Conservation (phyloP, 352 stramenopile species). For the Globisporangium spinosum region DNA sequence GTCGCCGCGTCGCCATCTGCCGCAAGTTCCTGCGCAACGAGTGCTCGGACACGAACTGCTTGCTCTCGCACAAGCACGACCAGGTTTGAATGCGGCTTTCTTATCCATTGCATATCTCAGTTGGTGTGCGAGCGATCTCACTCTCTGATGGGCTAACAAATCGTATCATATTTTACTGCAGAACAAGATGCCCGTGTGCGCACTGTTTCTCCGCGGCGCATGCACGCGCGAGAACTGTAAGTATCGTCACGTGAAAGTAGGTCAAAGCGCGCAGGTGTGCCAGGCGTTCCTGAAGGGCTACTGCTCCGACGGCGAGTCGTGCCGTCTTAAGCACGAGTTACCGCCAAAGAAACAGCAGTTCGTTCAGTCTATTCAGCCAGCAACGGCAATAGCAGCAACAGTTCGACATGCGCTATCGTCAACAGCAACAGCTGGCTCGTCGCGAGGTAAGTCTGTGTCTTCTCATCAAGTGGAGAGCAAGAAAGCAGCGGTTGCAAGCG, state of each 20-base stretch:
- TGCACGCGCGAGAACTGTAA: slow-evolving; percentile 74
- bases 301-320: slow-evolving; percentile 50
- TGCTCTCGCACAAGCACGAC: slow-evolving; percentile 70
- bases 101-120: not conserved
- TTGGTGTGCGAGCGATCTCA: slow-evolving; percentile 1
- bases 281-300: slow-evolving; percentile 65
- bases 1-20: slow-evolving; percentile 75
- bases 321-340: slow-evolving; percentile 60
- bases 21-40: slow-evolving; percentile 69
- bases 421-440: slow-evolving; percentile 11
- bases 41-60: slow-evolving; percentile 54
- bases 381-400: not conserved
- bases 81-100: slow-evolving; percentile 40
- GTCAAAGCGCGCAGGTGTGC: slow-evolving; percentile 52
- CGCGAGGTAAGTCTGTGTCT: slow-evolving; percentile 37
- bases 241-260: slow-evolving; percentile 84
- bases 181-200: slow-evolving; percentile 84
- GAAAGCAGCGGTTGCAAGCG: not conserved
- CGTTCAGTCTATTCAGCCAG: not conserved
- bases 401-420: not conserved
- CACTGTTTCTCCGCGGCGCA: slow-evolving; percentile 66
- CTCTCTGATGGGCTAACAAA: slow-evolving; percentile 1
- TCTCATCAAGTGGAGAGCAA: not conserved
- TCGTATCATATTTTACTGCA: slow-evolving; percentile 14
- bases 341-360: slow-evolving; percentile 26